phyloP scores from a whole-genome alignment of 2,329 filamentous ascomycete genomes.

The Aspergillus aculeatus region DNA sequence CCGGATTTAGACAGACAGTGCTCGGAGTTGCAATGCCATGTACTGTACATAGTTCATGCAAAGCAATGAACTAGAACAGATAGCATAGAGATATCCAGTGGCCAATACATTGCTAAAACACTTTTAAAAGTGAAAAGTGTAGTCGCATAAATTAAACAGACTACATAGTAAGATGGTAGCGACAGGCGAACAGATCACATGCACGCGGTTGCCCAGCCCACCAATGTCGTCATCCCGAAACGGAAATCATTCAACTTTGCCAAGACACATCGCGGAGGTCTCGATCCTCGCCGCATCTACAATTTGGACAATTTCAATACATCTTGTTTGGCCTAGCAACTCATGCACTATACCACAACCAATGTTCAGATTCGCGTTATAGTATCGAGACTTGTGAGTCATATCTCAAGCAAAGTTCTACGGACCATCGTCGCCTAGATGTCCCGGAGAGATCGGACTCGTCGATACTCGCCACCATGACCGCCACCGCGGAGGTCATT shows the following conservation, averaged over 20 bases:
- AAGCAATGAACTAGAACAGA: not conserved
- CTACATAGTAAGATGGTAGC: too few relatives aligned
- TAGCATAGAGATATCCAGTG: not conserved
- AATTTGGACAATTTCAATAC: not conserved
- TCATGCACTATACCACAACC: not conserved
- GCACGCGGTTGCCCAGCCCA: conserved; percentile 35
- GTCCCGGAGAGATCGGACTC: not conserved
- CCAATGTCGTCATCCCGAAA: conserved; percentile 24
- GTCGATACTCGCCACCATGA: conserved; percentile 33
- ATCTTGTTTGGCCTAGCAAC: not conserved
- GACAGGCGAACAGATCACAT: conserved; percentile 4
- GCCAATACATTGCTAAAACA: not conserved
- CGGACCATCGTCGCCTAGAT: not conserved
- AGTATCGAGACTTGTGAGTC: too few relatives aligned
- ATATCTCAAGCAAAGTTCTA: too few relatives aligned
- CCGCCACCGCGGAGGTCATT: conserved; percentile 36
- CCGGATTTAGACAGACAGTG: not conserved
- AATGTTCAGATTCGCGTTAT: not conserved
- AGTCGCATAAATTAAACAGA: not conserved
- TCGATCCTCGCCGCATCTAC: conserved; percentile 2
- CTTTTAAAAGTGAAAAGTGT: not conserved
- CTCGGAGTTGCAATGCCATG: not conserved
- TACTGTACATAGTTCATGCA: not conserved
- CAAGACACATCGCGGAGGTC: conserved; percentile 26
- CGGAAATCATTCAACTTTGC: conserved; percentile 35